These are phyloP conservation scores for Stygiomarasmius scandens DNA, from an alignment of 1,284 basidiomycete species.

Conservation along the genomic window DNA sequence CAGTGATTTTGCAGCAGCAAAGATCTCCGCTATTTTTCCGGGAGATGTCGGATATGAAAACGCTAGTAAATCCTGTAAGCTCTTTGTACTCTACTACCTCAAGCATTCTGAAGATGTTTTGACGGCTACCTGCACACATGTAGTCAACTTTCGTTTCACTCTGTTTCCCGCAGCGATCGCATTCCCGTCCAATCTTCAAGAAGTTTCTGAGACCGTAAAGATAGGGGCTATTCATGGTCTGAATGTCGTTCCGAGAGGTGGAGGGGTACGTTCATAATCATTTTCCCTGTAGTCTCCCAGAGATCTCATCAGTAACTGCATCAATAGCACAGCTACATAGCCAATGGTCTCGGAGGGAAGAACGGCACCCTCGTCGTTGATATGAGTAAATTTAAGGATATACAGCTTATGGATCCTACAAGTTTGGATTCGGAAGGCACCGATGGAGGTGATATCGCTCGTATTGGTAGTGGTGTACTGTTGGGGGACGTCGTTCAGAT, in stretches of 20 bases:
- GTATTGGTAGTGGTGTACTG: slow-evolving; percentile 26
- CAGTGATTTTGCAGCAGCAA: too few species aligned
- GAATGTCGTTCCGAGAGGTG: slow-evolving; percentile 26
- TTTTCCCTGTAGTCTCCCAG: too few species aligned
- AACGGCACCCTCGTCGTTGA: slow-evolving; percentile 30
- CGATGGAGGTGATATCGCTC: too few species aligned
- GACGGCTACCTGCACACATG: not conserved
- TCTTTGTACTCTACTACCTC: too few species aligned
- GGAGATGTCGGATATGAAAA: slow-evolving; percentile 16
- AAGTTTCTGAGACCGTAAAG: slow-evolving; percentile 21
- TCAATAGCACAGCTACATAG: slow-evolving; percentile 28
- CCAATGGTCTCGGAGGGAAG: slow-evolving; percentile 27
- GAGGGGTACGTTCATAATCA: too few species aligned
- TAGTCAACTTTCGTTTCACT: slow-evolving; percentile 24
- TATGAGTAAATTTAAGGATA: slow-evolving; percentile 23
- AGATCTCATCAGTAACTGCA: slow-evolving; percentile 45
- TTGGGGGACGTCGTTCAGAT: slow-evolving; percentile 29
- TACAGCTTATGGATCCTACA: too few species aligned
- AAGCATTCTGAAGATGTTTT: not conserved
- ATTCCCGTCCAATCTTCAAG: slow-evolving; percentile 21
- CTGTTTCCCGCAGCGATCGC: slow-evolving; percentile 23
- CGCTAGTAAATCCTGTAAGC: slow-evolving; percentile 20
- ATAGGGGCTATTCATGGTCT: slow-evolving; percentile 20
- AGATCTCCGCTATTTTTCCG: slow-evolving; percentile 8
- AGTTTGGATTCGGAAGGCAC: too few species aligned